Evolutionary conservation across 176 grass and related monocot species (phyloP).

Genomic region (Oryza glumipatula): DNA sequence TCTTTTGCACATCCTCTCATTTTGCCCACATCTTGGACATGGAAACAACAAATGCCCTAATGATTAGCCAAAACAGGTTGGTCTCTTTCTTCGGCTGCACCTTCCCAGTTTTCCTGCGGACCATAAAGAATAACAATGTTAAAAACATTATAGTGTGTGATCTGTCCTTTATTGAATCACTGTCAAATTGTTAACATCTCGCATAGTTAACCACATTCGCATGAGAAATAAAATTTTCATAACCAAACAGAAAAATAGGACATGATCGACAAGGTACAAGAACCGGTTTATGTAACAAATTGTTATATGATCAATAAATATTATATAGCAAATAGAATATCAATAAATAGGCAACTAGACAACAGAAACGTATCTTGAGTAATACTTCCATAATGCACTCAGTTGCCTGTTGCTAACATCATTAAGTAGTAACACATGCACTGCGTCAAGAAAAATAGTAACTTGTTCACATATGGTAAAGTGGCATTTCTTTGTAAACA

Average conservation of each 20-base stretch:
- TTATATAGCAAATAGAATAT: slow-evolving; percentile 5
- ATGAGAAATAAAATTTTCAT: background rate
- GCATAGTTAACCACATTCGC: background rate
- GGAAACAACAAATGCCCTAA: slow-evolving; percentile 61
- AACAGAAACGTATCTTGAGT: background rate
- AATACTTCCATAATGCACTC: background rate
- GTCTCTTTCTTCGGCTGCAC: slow-evolving; percentile 41
- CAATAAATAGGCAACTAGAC: background rate
- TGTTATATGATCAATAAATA: background rate
- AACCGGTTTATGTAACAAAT: background rate
- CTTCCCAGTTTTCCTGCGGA: slow-evolving; percentile 45
- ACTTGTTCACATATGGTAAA: background rate
- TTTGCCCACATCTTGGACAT: slow-evolving; percentile 61
- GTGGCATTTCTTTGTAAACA: background rate
- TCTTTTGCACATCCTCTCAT: slow-evolving; percentile 20
- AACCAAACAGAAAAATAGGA: background rate
- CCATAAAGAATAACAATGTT: slow-evolving; percentile 11
- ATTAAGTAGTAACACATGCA: background rate
- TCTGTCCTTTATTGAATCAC: background rate
- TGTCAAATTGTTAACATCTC: background rate
- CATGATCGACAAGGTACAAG: background rate
- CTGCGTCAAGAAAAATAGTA: background rate
- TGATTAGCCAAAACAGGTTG: slow-evolving; percentile 62
- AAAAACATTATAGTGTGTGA: background rate
- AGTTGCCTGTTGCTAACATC: background rate